A percentile compares a stretch with the other conserved stretches of the same genome.
phyloP scores from a whole-genome alignment of 306 rosid species.

The Fagus sylvatica region DNA sequence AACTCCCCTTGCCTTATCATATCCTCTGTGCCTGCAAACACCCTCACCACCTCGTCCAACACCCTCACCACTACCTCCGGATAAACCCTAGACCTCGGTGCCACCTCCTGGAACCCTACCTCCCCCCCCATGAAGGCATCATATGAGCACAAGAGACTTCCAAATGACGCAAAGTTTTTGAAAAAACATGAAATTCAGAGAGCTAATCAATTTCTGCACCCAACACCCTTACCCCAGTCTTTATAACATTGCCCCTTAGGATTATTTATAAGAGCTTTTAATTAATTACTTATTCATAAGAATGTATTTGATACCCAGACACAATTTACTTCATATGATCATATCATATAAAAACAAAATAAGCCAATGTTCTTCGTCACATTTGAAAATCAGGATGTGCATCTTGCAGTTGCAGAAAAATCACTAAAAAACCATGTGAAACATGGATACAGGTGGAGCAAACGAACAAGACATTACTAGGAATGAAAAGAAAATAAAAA shows the following conservation, averaged over 20 bases:
- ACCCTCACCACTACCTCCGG: too few species aligned
- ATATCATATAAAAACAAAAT: neutral
- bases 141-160: neutral
- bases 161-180: neutral
- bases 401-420: neutral
- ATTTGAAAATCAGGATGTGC: neutral
- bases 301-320: neutral
- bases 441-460: neutral
- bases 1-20: too few species aligned
- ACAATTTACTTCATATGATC: neutral
- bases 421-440: neutral
- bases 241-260: neutral
- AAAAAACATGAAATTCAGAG: neutral
- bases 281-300: neutral
- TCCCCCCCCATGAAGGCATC: neutral
- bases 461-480: neutral
- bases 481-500: neutral
- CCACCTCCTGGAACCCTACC: too few species aligned
- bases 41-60: too few species aligned
- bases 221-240: neutral
- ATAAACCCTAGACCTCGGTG: too few species aligned
- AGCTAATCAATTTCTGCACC: neutral
- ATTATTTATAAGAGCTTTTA: neutral
- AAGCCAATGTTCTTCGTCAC: neutral
- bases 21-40: too few species aligned